Evolutionary conservation across 495 filamentous ascomycete genomes (phyloP).

Genomic region (Lichenothelia convexa): DNA sequence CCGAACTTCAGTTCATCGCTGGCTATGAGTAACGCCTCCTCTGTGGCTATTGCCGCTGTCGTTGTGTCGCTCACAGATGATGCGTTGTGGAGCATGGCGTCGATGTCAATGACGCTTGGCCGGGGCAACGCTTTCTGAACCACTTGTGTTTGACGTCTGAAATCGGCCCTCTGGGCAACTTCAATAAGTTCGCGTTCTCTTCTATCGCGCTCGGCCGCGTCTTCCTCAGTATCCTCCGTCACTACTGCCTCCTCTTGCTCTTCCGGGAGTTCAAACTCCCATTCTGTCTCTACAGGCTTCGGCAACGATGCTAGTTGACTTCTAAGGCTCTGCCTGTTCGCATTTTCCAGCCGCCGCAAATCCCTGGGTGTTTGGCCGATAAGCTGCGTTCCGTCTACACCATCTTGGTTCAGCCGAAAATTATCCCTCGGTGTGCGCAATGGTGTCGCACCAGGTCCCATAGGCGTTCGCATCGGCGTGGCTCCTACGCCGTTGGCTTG

Average conservation of each 20-base stretch:
- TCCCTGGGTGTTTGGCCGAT: conserved; percentile 66
- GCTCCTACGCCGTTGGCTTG: conserved; percentile 44
- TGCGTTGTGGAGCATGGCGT: conserved; percentile 44
- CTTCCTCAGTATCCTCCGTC: conserved; percentile 49
- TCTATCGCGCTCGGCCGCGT: conserved; percentile 66
- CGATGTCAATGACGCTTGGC: conserved; percentile 52
- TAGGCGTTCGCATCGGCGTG: conserved; percentile 43
- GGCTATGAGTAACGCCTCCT: conserved; percentile 60
- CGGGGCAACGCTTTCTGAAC: conserved; percentile 72
- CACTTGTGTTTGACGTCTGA: conserved; percentile 70
- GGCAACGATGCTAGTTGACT: conserved; percentile 63
- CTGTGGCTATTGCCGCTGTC: conserved; percentile 46
- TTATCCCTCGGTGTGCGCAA: conserved; percentile 81
- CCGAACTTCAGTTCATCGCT: conserved; percentile 63
- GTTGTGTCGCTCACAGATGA: conserved; percentile 33
- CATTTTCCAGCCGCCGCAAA: conserved; percentile 51
- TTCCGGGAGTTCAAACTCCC: conserved; percentile 80
- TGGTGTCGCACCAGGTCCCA: conserved; percentile 60
- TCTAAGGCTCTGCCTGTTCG: conserved; percentile 49
- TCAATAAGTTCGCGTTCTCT: conserved; percentile 49
- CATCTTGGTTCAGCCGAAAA: conserved; percentile 63
- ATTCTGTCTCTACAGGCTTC: conserved; percentile 79
- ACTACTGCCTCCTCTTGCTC: conserved; percentile 46
- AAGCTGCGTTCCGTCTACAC: conserved; percentile 40
- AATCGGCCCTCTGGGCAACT: conserved; percentile 55